Conservation (phyloP, 495 filamentous ascomycete genomes). For the Annulohypoxylon stygium region DNA sequence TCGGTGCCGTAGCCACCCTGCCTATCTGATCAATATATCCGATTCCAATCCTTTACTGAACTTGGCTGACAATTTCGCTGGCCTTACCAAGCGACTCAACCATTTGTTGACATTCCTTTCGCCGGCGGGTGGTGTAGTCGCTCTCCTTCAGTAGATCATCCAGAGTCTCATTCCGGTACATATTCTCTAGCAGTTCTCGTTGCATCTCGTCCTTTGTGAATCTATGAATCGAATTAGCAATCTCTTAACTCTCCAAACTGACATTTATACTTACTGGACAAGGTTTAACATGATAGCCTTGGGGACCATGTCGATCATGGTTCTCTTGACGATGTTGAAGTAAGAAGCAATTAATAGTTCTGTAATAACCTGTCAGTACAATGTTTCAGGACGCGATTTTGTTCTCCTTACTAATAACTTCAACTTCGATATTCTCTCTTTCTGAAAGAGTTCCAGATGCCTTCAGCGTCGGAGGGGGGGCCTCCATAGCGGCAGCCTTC, state of each 20-base stretch:
- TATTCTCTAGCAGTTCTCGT: conserved; percentile 94
- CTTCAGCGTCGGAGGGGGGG: conserved; percentile 92
- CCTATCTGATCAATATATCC: conserved; percentile 14
- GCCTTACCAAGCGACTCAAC: conserved; percentile 90
- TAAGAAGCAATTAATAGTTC: conserved; percentile 96
- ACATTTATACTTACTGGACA: conserved; percentile 78
- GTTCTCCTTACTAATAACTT: conserved; percentile 91
- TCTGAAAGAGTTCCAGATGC: conserved; percentile 92
- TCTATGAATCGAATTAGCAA: conserved; percentile 62
- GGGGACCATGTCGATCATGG: conserved; percentile 99
- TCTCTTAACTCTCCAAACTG: neutral
- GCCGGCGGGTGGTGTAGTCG: conserved; percentile 92
- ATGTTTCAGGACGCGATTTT: conserved; percentile 21
- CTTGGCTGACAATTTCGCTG: conserved; percentile 96
- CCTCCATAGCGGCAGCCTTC: conserved; percentile 99
- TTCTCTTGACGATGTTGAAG: conserved; percentile 96
- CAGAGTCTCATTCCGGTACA: conserved; percentile 90
- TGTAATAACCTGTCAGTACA: conserved; percentile 55
- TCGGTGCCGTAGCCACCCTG: conserved; percentile 18
- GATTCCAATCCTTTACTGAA: conserved; percentile 71
- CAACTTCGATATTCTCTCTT: conserved; percentile 92
- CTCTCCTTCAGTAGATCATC: conserved; percentile 97
- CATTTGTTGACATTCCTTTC: conserved; percentile 99
- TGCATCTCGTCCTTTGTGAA: conserved; percentile 99
- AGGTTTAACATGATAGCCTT: conserved; percentile 99